These are phyloP conservation scores for Glycine soja DNA, from an alignment of 306 rosid species.

Conservation along the genomic window DNA sequence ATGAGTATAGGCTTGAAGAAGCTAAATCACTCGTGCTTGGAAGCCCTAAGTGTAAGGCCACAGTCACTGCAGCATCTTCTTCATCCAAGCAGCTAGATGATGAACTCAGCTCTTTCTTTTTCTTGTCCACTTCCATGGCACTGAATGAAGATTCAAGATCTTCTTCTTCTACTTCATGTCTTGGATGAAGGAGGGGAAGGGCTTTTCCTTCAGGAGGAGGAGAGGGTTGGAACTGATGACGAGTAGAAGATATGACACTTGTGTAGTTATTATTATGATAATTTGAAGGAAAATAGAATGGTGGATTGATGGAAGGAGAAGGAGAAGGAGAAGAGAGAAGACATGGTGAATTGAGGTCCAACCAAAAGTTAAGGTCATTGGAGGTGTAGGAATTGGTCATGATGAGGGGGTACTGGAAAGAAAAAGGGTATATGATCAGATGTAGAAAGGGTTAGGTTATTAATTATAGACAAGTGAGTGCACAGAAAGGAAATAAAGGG, in stretches of 20 bases:
- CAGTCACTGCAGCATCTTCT: constrained; percentile 51
- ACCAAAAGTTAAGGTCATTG: constrained; percentile 56
- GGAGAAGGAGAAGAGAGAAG: constrained; percentile 53
- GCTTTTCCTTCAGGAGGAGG: constrained; percentile 45
- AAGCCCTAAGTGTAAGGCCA: constrained; percentile 88
- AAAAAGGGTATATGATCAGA: constrained; percentile 21
- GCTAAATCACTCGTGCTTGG: constrained; percentile 47
- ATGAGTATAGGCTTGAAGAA: constrained; percentile 60
- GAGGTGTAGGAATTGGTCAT: constrained; percentile 72
- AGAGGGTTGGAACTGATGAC: constrained; percentile 42
- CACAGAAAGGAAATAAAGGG: constrained; percentile 28
- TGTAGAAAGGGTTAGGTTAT: constrained; percentile 53
- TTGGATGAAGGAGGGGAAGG: constrained; percentile 70
- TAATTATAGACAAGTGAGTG: constrained; percentile 34
- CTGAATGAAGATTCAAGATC: constrained; percentile 51
- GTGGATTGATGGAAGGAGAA: constrained; percentile 42
- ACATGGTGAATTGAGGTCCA: constrained; percentile 62
- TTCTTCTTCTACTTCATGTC: constrained; percentile 43
- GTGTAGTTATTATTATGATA: constrained; percentile 26
- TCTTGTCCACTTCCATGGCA: constrained; percentile 45
- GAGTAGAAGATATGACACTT: constrained; percentile 38
- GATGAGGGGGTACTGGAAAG: constrained; percentile 50
- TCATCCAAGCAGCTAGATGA: constrained; percentile 39
- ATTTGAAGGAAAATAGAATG: constrained; percentile 50
- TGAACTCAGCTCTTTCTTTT: constrained; percentile 44